These are phyloP conservation scores for Limonium bicolor DNA, from an alignment of 148 eudicot genomes.

Conservation along the genomic window DNA sequence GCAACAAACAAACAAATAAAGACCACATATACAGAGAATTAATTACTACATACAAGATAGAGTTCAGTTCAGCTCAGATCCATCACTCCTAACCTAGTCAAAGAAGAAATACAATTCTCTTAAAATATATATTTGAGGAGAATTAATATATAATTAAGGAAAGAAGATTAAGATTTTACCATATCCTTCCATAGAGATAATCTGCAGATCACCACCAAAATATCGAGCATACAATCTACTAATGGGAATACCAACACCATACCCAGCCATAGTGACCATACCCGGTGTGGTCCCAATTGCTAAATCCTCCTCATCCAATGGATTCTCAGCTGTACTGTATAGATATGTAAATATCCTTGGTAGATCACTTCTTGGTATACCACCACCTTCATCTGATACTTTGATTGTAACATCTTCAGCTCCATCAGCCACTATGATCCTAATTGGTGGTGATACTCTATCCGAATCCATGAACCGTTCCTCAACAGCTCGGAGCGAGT, in stretches of 20 bases:
- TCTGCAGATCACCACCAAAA: slow-evolving; percentile 94
- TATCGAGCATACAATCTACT: slow-evolving; percentile 88
- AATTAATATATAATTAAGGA: too few relatives aligned
- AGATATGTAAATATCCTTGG: slow-evolving; percentile 82
- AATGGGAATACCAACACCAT: slow-evolving; percentile 89
- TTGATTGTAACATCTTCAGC: slow-evolving; percentile 91
- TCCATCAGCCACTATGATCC: slow-evolving; percentile 92
- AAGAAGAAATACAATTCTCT: too few relatives aligned
- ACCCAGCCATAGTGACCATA: slow-evolving; percentile 84
- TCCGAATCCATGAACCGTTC: slow-evolving; percentile 83
- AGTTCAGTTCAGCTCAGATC: too few relatives aligned
- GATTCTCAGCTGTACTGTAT: slow-evolving; percentile 89
- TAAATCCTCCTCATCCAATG: slow-evolving; percentile 32
- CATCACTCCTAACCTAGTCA: too few relatives aligned
- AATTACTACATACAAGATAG: too few relatives aligned
- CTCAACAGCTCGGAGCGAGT: slow-evolving; percentile 94
- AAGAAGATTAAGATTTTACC: slow-evolving; percentile 28
- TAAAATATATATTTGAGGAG: too few relatives aligned
- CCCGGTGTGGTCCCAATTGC: slow-evolving; percentile 51
- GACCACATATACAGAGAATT: too few relatives aligned
- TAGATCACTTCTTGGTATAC: slow-evolving; percentile 92
- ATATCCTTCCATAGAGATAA: slow-evolving; percentile 98
- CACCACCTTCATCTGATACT: slow-evolving; percentile 99
- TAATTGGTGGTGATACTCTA: slow-evolving; percentile 70
- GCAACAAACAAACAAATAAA: too few relatives aligned